Conservation (phyloP, 2,329 filamentous ascomycete species). For the Eurotiales sp. region DNA sequence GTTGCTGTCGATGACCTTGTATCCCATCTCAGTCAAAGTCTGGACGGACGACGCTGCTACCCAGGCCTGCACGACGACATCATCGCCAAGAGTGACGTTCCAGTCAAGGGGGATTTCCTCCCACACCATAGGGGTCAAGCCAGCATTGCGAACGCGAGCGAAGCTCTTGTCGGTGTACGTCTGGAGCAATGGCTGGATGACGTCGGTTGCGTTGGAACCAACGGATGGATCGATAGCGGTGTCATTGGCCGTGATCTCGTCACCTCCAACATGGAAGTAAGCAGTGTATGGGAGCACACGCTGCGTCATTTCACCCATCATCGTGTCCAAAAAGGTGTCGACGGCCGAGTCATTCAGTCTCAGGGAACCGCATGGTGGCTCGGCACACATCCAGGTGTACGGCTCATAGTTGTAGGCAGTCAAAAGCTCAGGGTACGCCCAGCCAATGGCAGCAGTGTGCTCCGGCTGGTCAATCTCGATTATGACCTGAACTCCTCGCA, state of each 20-base stretch:
- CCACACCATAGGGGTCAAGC: background rate
- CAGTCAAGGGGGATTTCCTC: background rate
- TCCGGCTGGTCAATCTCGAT: background rate
- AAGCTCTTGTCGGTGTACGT: background rate
- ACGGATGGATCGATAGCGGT: background rate
- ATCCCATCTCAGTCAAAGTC: background rate
- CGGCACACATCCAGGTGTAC: background rate
- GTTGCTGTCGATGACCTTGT: background rate
- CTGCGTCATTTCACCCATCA: background rate
- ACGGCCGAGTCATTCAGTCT: background rate
- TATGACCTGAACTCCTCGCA: background rate
- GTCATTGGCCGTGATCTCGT: background rate
- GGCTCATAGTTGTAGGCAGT: background rate
- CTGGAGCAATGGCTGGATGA: background rate
- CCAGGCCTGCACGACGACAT: background rate
- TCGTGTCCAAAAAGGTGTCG: background rate
- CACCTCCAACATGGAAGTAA: background rate
- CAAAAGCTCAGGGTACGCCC: background rate
- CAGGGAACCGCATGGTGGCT: background rate
- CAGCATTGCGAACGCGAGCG: background rate
- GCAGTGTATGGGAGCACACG: background rate
- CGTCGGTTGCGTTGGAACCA: background rate
- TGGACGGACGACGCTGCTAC: background rate
- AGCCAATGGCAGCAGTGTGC: background rate
- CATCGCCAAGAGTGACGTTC: background rate